Conservation (phyloP, 2,329 filamentous ascomycete species). For the Xylariaceae sp. region DNA sequence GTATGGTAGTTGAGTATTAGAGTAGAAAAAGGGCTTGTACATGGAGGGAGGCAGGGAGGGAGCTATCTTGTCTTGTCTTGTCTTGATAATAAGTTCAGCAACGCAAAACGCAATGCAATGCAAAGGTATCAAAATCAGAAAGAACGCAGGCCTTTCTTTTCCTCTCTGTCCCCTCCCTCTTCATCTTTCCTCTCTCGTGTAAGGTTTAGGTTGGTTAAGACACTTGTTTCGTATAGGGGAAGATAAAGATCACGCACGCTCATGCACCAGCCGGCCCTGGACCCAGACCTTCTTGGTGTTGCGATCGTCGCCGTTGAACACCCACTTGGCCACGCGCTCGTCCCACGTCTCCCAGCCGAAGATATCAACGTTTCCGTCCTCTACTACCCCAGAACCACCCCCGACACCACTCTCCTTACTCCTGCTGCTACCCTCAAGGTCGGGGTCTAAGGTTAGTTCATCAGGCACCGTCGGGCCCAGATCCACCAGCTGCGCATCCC, state of each 20-base stretch:
- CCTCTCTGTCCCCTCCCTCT: neutral
- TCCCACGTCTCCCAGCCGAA: constrained; percentile 92
- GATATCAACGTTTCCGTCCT: constrained; percentile 79
- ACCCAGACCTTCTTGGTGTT: constrained; percentile 92
- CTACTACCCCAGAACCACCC: too few relatives aligned
- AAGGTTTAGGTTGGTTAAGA: neutral
- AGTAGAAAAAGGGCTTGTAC: too few relatives aligned
- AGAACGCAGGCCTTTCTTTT: neutral
- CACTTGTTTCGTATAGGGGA: neutral
- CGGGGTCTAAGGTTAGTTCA: constrained; percentile 31
- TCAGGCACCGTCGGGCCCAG: constrained; percentile 49
- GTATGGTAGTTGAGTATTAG: too few relatives aligned
- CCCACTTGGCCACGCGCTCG: constrained; percentile 85
- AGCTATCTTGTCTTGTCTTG: too few relatives aligned
- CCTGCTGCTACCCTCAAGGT: constrained; percentile 50
- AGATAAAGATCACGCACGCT: constrained; percentile 22
- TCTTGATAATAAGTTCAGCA: too few relatives aligned
- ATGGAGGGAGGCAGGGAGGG: too few relatives aligned
- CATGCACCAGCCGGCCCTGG: constrained; percentile 72
- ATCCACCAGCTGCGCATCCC: constrained; percentile 80
- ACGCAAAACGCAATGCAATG: too few relatives aligned
- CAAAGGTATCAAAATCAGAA: too few relatives aligned
- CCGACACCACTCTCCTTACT: too few relatives aligned
- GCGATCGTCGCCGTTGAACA: constrained; percentile 87
- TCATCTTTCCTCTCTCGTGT: neutral